phyloP scores from a whole-genome alignment of 2,329 filamentous ascomycete species.

The Fusarium subtropicale region DNA sequence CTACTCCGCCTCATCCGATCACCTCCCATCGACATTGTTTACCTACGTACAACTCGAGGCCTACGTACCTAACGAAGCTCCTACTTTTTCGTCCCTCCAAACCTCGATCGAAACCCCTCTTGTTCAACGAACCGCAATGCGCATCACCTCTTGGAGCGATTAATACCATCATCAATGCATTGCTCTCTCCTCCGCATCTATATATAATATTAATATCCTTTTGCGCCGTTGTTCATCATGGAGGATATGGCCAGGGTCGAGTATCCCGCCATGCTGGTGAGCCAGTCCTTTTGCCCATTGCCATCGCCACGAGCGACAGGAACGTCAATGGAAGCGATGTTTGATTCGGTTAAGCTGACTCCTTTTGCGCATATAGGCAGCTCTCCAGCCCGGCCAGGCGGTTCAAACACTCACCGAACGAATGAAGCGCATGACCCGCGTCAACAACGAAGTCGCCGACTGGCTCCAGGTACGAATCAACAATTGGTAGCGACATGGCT shows the following conservation, averaged over 20 bases:
- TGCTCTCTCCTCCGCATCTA: slow-evolving; percentile 7
- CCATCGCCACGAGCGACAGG: slow-evolving; percentile 1
- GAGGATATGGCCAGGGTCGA: slow-evolving; percentile 85
- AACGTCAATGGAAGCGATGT: background rate
- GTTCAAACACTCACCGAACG: slow-evolving; percentile 86
- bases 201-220: slow-evolving; percentile 33
- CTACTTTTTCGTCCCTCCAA: slow-evolving; percentile 27
- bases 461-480: slow-evolving; percentile 83
- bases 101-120: slow-evolving; percentile 40
- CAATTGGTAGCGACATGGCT: slow-evolving; percentile 5
- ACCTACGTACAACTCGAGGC: slow-evolving; percentile 2
- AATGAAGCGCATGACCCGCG: slow-evolving; percentile 83
- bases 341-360: slow-evolving; percentile 29
- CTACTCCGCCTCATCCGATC: slow-evolving; percentile 33
- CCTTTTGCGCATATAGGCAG: slow-evolving; percentile 66
- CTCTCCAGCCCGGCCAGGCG: slow-evolving; percentile 84
- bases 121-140: slow-evolving; percentile 27
- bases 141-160: slow-evolving; percentile 29
- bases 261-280: slow-evolving; percentile 94
- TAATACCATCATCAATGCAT: slow-evolving; percentile 35
- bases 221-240: slow-evolving; percentile 63
- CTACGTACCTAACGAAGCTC: slow-evolving; percentile 20
- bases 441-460: slow-evolving; percentile 93
- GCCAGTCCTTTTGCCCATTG: slow-evolving; percentile 50
- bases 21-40: slow-evolving; percentile 15